These are phyloP conservation scores for Polytrichum formosum DNA, from an alignment of 225 moss, liverwort and hornwort species.

Conservation along the genomic window DNA sequence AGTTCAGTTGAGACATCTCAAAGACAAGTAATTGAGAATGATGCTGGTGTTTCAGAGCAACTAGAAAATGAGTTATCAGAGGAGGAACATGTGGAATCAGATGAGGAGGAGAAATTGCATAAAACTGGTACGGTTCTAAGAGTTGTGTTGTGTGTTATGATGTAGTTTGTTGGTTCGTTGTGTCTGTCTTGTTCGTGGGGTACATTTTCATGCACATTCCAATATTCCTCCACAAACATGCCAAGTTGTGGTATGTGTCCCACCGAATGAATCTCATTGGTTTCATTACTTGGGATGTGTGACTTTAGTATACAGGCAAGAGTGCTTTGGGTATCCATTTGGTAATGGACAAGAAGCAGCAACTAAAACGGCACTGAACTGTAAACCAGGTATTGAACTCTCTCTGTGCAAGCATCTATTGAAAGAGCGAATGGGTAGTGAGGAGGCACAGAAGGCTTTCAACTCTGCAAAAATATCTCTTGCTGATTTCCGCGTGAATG, in stretches of 20 bases:
- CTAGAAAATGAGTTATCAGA: conserved; percentile 3
- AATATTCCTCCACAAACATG: no score
- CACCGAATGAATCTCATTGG: no score
- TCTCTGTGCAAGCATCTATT: conserved; percentile 51
- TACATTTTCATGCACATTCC: neutral
- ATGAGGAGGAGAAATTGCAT: conserved; percentile 1
- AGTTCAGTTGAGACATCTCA: neutral
- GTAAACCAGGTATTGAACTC: conserved; percentile 41
- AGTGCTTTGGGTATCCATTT: no score
- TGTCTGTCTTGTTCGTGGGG: neutral
- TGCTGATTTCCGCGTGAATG: conserved; percentile 33
- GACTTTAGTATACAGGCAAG: no score
- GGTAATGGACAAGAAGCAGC: no score
- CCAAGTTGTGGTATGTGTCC: no score
- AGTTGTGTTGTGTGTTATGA: neutral
- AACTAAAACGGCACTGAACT: no score
- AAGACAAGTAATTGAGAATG: neutral
- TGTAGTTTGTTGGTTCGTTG: neutral
- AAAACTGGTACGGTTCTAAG: conserved; percentile 3
- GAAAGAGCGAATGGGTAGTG: conserved; percentile 43
- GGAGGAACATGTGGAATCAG: conserved; percentile 7
- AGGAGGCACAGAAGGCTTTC: conserved; percentile 41
- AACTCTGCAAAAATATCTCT: conserved; percentile 30
- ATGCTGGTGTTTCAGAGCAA: conserved; percentile 2
- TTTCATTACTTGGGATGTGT: no score